A percentile compares a stretch with the other conserved stretches of the same genome.
Conservation (phyloP, 2,329 filamentous ascomycete genomes). For the Drechslerella stenobrocha region DNA sequence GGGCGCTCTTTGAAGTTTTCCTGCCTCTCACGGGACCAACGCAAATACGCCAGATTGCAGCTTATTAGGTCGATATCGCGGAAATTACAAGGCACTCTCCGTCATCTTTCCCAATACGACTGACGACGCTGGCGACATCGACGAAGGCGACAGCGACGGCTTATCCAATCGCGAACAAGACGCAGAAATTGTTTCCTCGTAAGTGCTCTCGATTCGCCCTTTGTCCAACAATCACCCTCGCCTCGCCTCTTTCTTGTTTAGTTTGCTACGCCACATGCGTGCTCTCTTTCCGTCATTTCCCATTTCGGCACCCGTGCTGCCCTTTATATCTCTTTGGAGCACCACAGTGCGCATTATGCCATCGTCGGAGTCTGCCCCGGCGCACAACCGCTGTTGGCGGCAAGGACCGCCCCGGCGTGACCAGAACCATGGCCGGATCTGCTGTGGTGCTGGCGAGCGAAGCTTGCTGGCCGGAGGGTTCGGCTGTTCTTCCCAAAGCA, state of each 20-base stretch:
- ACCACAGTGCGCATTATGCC: background rate
- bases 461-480: constrained; percentile 4
- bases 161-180: too few relatives aligned
- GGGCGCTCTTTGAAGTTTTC: constrained; percentile 30
- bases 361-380: background rate
- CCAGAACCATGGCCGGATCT: background rate
- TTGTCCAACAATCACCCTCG: background rate
- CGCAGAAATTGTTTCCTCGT: too few relatives aligned
- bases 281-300: background rate
- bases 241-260: background rate
- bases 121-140: background rate
- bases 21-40: constrained; percentile 44
- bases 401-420: background rate
- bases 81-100: background rate
- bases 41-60: constrained; percentile 24
- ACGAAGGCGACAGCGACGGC: too few relatives aligned
- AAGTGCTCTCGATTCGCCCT: background rate
- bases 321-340: background rate
- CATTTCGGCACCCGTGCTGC: background rate
- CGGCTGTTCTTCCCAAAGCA: constrained; percentile 18
- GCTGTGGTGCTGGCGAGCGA: background rate
- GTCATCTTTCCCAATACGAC: background rate
- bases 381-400: background rate
- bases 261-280: background rate
- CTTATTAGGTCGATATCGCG: constrained; percentile 1